phyloP scores from a whole-genome alignment of 257 asterid genomes.

The Primulina tabacum region DNA sequence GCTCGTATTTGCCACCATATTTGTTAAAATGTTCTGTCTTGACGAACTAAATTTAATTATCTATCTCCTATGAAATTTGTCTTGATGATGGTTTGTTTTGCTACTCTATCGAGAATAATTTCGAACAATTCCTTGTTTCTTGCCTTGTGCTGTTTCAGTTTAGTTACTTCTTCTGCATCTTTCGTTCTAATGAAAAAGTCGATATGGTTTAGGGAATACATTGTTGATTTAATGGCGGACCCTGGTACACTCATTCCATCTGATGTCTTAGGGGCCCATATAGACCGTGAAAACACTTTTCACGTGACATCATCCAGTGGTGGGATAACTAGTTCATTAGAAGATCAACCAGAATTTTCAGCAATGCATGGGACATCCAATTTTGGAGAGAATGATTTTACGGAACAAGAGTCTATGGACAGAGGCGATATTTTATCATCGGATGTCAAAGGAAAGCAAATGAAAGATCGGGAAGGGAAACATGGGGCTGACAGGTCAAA shows the following conservation, averaged over 20 bases:
- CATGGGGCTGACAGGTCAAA: slow-evolving; percentile 32
- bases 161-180: slow-evolving; percentile 18
- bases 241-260: slow-evolving; percentile 98
- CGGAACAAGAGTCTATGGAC: slow-evolving; percentile 30
- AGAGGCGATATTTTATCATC: slow-evolving; percentile 28
- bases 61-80: neutral
- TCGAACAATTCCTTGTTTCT: slow-evolving; percentile 18
- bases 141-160: slow-evolving; percentile 17
- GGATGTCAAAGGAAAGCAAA: slow-evolving; percentile 28
- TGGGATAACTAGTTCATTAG: slow-evolving; percentile 36
- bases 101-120: slow-evolving; percentile 15
- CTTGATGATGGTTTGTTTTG: neutral
- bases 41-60: neutral
- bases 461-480: slow-evolving; percentile 32
- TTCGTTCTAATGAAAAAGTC: slow-evolving; percentile 20
- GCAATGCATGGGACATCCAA: slow-evolving; percentile 34
- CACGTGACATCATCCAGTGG: slow-evolving; percentile 44
- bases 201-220: slow-evolving; percentile 74
- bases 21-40: slow-evolving; percentile 1
- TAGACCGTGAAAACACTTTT: slow-evolving; percentile 39
- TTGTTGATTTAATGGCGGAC: slow-evolving; percentile 95
- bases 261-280: slow-evolving; percentile 57
- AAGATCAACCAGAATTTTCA: slow-evolving; percentile 32
- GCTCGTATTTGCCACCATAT: slow-evolving; percentile 15
- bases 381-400: slow-evolving; percentile 29